These are phyloP conservation scores for Kuraishia ogatae DNA, from an alignment of 805 yeast species.

Conservation along the genomic window DNA sequence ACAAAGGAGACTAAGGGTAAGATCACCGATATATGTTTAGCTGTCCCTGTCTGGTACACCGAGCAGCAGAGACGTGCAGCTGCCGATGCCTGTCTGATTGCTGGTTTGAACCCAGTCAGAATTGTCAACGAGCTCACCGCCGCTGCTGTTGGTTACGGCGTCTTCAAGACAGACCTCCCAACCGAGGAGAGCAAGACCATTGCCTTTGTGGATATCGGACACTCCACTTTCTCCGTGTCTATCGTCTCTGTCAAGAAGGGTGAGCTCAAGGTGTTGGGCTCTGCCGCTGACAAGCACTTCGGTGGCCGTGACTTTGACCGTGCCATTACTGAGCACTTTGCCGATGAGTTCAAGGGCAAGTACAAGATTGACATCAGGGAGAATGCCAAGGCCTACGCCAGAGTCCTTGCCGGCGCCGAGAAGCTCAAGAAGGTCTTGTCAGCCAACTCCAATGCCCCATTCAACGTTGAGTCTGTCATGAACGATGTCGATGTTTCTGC, in stretches of 20 bases:
- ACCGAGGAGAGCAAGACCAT: slow-evolving; percentile 87
- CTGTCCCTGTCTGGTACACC: slow-evolving; percentile 97
- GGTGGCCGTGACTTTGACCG: slow-evolving; percentile 97
- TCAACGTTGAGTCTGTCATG: slow-evolving; percentile 94
- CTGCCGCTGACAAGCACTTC: slow-evolving; percentile 90
- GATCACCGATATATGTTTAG: slow-evolving; percentile 81
- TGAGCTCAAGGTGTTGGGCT: slow-evolving; percentile 85
- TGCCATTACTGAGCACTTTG: slow-evolving; percentile 92
- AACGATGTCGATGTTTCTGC: slow-evolving; percentile 94
- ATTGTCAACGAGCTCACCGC: slow-evolving; percentile 96
- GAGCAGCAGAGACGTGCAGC: slow-evolving; percentile 96
- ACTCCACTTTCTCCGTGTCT: slow-evolving; percentile 87
- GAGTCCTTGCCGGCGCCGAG: slow-evolving; percentile 89
- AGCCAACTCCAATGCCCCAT: slow-evolving; percentile 91
- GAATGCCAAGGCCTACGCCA: slow-evolving; percentile 91
- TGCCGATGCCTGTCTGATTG: slow-evolving; percentile 89
- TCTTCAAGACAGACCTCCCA: slow-evolving; percentile 93
- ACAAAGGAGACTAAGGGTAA: slow-evolving; percentile 73
- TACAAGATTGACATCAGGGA: slow-evolving; percentile 88
- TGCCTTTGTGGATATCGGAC: slow-evolving; percentile 95
- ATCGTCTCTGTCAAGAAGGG: slow-evolving; percentile 92
- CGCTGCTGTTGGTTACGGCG: slow-evolving; percentile 99
- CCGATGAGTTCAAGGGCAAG: slow-evolving; percentile 83
- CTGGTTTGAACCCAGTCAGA: slow-evolving; percentile 97
- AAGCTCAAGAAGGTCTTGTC: slow-evolving; percentile 91